phyloP scores from a whole-genome alignment of 768 basidiomycete genomes.

The Termitomyces sp. region DNA sequence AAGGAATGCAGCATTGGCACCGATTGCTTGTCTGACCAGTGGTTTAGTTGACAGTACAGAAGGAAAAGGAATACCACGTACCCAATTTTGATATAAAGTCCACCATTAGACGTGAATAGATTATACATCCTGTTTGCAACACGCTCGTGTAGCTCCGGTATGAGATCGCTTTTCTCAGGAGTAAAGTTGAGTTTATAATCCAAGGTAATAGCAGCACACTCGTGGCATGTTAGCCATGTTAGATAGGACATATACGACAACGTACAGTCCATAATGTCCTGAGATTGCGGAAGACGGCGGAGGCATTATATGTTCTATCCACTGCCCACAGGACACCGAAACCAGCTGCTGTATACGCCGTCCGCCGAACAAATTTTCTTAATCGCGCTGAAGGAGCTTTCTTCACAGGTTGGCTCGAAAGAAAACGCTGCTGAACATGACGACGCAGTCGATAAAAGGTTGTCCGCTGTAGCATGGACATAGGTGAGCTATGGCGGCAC shows the following conservation, averaged over 20 bases:
- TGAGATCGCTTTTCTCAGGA: conserved; percentile 60
- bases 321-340: conserved; percentile 34
- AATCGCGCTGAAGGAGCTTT: conserved; percentile 6
- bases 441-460: background rate
- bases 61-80: conserved; percentile 8
- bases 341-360: conserved; percentile 30
- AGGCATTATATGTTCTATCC: conserved; percentile 54
- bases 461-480: background rate
- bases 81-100: conserved; percentile 83
- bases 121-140: conserved; percentile 74
- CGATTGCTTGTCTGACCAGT: conserved; percentile 64
- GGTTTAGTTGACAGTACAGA: background rate
- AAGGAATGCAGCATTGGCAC: conserved; percentile 79
- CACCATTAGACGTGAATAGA: conserved; percentile 77
- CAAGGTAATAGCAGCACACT: conserved; percentile 66
- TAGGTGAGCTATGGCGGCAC: background rate
- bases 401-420: background rate
- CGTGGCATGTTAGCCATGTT: background rate
- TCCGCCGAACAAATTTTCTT: conserved; percentile 21
- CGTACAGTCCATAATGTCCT: conserved; percentile 48
- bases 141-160: conserved; percentile 79
- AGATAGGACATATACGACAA: background rate
- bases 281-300: conserved; percentile 46
- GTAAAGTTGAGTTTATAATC: conserved; percentile 91
- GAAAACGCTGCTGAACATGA: background rate